Evolutionary conservation across 129 eudicot genomes (phyloP), one percentile per base, ranked within the genome.

Genomic region (Gnaphalium uliginosum): DNA sequence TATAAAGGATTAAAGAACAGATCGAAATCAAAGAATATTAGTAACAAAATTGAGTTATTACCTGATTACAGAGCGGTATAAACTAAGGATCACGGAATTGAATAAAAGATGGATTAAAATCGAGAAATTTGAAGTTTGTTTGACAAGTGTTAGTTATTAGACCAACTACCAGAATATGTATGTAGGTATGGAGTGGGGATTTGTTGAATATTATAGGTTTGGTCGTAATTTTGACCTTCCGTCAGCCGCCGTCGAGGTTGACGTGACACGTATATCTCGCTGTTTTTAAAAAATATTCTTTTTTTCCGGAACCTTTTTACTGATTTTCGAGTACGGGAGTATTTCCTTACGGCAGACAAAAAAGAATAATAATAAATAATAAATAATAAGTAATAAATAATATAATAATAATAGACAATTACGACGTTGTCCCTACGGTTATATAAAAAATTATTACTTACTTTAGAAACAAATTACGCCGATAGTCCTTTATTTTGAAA

Each of bases 171-270:
- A 62, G 53, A 53, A 17, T 32, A 3, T 24, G 27, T 58, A 4
- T 59, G 76, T 35, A n/a, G 13, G 18, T 43, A 23, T 50, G 54
- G 48, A 13, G 26, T 29, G n/a, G 69, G 59, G 17, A 35, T 17
- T 39, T 14, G 23, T 23, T 51, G 68, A 64, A 72, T 79, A 30
- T 33, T 17, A 13, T 24, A 27, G 2, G 2, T 24, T 24, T 41
- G 66, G 66, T 30, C 14, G 22, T 72, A 25, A 39, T 39, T 53
- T 41, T 72, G 83, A 79, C 83, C 25, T 35, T 79, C 6, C 24
- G 58, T 50, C 78, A 72, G 83, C 83, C 67, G 78, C 78, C 83
- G 46, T 26, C 67, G 26, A 15, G 63, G 53, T 79, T 79, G 83
- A 66, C 50, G 60, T 54, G 61, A 56, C 69, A 79, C 83, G 74